Conservation (phyloP, 441 rosid species). For the Caryocar brasiliense region DNA sequence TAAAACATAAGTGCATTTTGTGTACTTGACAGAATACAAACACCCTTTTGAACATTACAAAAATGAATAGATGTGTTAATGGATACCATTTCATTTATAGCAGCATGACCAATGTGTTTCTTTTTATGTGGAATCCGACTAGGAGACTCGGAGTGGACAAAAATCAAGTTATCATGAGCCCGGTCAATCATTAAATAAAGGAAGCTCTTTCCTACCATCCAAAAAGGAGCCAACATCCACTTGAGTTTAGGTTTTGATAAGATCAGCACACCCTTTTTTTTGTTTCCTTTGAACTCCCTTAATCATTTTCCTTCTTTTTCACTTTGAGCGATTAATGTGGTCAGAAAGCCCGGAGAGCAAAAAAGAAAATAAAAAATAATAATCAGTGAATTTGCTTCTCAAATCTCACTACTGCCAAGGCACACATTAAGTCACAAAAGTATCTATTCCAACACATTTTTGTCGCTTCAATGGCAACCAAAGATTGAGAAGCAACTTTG, state of each 20-base stretch:
- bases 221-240: background rate
- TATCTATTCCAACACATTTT: slow-evolving; percentile 4
- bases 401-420: background rate
- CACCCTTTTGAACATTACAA: too few relatives aligned
- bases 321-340: slow-evolving; percentile 2
- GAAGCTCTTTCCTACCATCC: slow-evolving; percentile 14
- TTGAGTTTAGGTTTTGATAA: slow-evolving; percentile 1
- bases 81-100: too few relatives aligned
- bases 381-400: slow-evolving; percentile 1
- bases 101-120: background rate
- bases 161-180: background rate
- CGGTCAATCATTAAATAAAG: slow-evolving; percentile 2
- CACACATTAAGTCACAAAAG: background rate
- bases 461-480: slow-evolving; percentile 17
- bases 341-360: too few relatives aligned
- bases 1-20: too few relatives aligned
- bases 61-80: too few relatives aligned
- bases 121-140: background rate
- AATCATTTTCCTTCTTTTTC: background rate
- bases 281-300: too few relatives aligned
- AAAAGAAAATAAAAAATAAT: too few relatives aligned
- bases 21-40: too few relatives aligned
- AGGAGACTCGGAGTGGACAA: background rate
- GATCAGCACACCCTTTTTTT: slow-evolving; percentile 13
- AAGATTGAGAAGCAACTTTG: slow-evolving; percentile 12